Evolutionary conservation across 73 alveolate genomes (phyloP), one percentile per base, ranked within the genome.

Genomic region (Uronychia setigera): DNA sequence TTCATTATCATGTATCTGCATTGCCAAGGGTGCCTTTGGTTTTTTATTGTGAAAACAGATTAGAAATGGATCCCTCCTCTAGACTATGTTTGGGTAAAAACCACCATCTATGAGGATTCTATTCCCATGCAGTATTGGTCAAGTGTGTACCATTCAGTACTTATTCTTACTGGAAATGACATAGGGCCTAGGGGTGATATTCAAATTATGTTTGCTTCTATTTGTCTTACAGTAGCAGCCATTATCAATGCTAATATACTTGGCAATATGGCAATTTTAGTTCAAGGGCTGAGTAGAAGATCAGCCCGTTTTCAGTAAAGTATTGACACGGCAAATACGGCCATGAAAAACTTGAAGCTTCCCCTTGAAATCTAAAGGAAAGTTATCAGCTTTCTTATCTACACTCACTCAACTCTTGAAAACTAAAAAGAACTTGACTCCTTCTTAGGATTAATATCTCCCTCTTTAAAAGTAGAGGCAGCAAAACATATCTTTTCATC

Each of bases 41-140:
- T 25, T 31, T 59, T 33, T 59, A 67, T 84, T 0, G 89, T 81
- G 0, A 85, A 81, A 0, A 25, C 28, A 0, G 89, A 84, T 33
- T 75, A 88, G 78, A 58, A 33, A 1, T 92, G 97, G 95, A 84
- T 81, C 59, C 97, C 95, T 1, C 79, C 87, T 30, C 0, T 67
- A 5, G 87, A 58, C 76, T 85, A 58, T 33, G 58, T 82, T 1
- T 88, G 83, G 59, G 78, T 81, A 5, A 31, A 60, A 28, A 59
- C 86, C 26, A 30, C 57, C 26, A 25, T 57, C 29, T 58, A 35
- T 35, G 59, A 80, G 1, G 59, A 31, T 5, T 33, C 46, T 13
- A 25, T 30, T 13, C 30, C 27, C 58, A 31, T 28, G 26, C 35
- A 84, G 35, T 85, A 84, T 28, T 76, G 29, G 60, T 28, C n/a